These are phyloP conservation scores for Zoysia matrella DNA, from an alignment of 202 grass and related monocot genomes.

Conservation along the genomic window DNA sequence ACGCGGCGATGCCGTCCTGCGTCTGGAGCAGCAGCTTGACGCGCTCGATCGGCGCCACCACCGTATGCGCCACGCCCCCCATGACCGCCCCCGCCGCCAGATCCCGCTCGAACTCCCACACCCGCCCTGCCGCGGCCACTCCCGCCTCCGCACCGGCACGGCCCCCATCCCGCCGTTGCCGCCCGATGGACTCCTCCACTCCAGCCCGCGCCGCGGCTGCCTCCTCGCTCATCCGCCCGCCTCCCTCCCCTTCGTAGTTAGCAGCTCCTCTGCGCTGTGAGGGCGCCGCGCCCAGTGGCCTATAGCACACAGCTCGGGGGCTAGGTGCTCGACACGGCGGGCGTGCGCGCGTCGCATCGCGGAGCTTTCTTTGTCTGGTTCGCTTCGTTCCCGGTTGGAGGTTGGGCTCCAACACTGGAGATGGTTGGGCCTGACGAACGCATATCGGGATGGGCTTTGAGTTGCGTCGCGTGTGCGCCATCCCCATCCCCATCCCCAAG, in stretches of 20 bases:
- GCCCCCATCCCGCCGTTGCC: slow-evolving; percentile 21
- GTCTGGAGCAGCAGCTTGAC: slow-evolving; percentile 98
- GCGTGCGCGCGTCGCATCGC: background rate
- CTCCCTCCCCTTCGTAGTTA: background rate
- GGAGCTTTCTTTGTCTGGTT: background rate
- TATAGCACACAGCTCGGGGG: background rate
- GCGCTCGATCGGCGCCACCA: slow-evolving; percentile 98
- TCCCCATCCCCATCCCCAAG: background rate
- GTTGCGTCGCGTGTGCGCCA: background rate
- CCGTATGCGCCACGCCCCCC: slow-evolving; percentile 91
- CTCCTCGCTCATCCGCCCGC: slow-evolving; percentile 50
- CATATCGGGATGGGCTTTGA: background rate
- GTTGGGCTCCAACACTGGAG: background rate
- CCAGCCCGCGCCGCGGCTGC: slow-evolving; percentile 35
- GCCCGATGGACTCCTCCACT: slow-evolving; percentile 45
- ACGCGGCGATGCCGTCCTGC: slow-evolving; percentile 92
- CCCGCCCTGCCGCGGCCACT: slow-evolving; percentile 30
- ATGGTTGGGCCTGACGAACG: background rate
- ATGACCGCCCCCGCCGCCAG: slow-evolving; percentile 93
- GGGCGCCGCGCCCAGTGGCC: slow-evolving; percentile 2
- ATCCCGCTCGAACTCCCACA: slow-evolving; percentile 89
- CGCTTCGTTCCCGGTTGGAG: background rate
- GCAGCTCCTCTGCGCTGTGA: background rate
- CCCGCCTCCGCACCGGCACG: too few species aligned
- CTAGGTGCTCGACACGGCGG: background rate